Evolutionary conservation across 208 protist genomes (phyloP), one percentile per base, ranked within the genome.

Genomic region (Angomonas deanei): DNA sequence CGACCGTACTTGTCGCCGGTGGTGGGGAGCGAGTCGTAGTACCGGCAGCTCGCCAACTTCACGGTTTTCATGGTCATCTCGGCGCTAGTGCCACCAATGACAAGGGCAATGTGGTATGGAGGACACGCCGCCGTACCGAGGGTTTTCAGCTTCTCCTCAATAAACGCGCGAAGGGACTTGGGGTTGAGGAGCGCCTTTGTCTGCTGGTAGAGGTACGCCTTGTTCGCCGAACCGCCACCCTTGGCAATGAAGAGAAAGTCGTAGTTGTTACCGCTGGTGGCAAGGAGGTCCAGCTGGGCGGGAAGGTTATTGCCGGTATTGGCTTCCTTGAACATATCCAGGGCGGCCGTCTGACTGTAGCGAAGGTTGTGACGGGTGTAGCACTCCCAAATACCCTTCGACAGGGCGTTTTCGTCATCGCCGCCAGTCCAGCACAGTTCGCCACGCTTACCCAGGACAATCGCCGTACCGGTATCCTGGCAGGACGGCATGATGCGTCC

Each of bases 41-140:
- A 98, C 56, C 88, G 83, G 60, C 95, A 90, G 60, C 81, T 94
- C 28, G 93, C 96, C 23, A 97, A 74, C 81, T 99, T 99, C 58
- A 99, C 97, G 23, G 96, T 98, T 80, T 98, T 99, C 77, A 99
- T 92, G 49, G 88, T 99, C 88, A 97, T 81, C 81, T 99, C 97
- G 11, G 97, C 97, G 42, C 88, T 97, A 19, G 97, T 94, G 62
- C 96, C 97, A 62, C 97, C 97, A 75, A 99, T 97, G 26, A 98
- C 97, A 61, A 99, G 84, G 33, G 97, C 93, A 47, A 99, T 86
- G 78, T 99, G 96, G 80, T 98, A 98, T n/a, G 98, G 97, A 34
- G 98, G 97, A 74, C 98, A 99, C n/a, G 98, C 98, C 11, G 98
- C 71, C 11, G 98, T 99, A 72, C 98, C 98, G 49, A 97, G 85